Conservation (phyloP, 75 land plant species). For the Sequoiadendron giganteum region DNA sequence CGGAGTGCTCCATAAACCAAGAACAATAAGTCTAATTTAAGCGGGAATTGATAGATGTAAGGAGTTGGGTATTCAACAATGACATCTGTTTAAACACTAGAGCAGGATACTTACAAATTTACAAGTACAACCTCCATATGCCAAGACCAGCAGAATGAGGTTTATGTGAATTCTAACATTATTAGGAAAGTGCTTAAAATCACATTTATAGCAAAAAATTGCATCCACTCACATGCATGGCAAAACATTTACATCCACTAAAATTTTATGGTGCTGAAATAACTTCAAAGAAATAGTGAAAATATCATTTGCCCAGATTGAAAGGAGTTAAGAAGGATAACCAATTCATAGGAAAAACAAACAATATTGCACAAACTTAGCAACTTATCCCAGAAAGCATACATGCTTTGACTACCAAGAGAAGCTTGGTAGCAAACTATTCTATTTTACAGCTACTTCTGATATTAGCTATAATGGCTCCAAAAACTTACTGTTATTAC, state of each 20-base stretch:
- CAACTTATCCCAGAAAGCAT: background rate
- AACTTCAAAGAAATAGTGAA: background rate
- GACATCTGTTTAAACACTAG: background rate
- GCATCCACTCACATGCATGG: background rate
- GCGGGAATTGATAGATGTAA: background rate
- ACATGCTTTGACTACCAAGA: background rate
- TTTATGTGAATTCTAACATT: background rate
- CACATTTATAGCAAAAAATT: too few relatives aligned
- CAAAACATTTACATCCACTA: background rate
- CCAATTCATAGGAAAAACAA: background rate
- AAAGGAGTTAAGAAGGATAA: background rate
- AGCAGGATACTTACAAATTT: background rate
- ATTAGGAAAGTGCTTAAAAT: too few relatives aligned
- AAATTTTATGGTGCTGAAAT: background rate
- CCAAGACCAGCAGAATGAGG: background rate
- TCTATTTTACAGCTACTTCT: background rate
- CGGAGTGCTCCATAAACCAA: background rate
- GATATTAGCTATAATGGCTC: background rate
- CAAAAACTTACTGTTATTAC: background rate
- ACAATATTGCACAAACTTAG: background rate
- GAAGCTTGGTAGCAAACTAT: background rate
- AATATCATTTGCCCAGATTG: background rate
- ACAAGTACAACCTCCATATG: background rate
- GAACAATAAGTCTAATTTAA: background rate
- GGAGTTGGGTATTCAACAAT: background rate